phyloP scores from a whole-genome alignment of 148 eudicot genomes.

The Camellia japonica region DNA sequence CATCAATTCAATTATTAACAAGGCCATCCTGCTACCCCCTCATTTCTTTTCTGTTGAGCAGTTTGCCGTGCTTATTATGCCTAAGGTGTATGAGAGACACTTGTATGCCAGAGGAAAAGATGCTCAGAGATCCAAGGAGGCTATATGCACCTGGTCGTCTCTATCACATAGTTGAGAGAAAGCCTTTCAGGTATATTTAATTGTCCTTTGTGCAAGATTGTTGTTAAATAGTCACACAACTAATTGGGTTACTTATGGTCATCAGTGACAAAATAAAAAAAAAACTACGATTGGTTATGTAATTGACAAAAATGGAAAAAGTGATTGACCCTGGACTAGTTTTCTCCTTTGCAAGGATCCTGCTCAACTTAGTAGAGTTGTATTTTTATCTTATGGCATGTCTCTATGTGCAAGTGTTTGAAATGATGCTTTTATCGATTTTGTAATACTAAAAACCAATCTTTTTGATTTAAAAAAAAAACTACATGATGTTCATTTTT shows the following conservation, averaged over 20 bases:
- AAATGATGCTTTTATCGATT: constrained; percentile 10
- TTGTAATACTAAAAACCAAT: background rate
- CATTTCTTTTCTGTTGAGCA: constrained; percentile 28
- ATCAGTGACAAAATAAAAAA: background rate
- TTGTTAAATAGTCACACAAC: background rate
- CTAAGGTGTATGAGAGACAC: constrained; percentile 90
- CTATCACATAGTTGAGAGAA: constrained; percentile 97
- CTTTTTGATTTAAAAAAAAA: background rate
- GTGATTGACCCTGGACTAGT: background rate
- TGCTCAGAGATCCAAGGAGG: constrained; percentile 90
- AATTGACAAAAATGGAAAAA: background rate
- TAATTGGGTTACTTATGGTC: background rate
- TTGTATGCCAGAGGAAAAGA: constrained; percentile 71
- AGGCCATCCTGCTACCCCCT: background rate
- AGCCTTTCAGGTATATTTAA: constrained; percentile 65
- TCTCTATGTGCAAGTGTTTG: background rate
- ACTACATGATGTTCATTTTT: background rate
- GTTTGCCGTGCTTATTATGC: constrained; percentile 93
- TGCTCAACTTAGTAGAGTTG: background rate
- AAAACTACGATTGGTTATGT: background rate
- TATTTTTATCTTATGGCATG: background rate
- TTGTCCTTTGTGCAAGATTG: background rate
- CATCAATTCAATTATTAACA: background rate
- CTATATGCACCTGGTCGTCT: constrained; percentile 97
- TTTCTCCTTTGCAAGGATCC: background rate